These are phyloP conservation scores for Aspergillus aculeatinus DNA, from an alignment of 2,329 filamentous ascomycete genomes.

Conservation along the genomic window DNA sequence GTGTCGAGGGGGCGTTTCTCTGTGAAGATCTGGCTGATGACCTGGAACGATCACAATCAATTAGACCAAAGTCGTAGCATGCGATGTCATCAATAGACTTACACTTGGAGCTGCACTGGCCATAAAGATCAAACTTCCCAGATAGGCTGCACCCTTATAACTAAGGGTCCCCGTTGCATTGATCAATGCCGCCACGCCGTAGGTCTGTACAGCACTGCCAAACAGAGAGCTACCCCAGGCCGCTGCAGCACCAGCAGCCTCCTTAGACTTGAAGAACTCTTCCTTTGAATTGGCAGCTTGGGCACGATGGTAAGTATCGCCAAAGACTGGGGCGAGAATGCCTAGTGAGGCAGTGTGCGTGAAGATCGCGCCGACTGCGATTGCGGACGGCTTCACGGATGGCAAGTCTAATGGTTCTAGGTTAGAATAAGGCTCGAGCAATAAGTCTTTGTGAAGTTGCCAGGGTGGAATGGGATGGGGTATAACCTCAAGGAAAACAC, in stretches of 20 bases:
- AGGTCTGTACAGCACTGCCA: conserved; percentile 84
- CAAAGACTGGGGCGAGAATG: conserved; percentile 84
- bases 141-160: conserved; percentile 96
- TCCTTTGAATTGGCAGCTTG: conserved; percentile 91
- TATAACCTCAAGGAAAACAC: conserved; percentile 24
- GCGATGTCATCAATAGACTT: conserved; percentile 42
- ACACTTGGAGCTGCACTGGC: conserved; percentile 85
- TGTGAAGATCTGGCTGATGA: conserved; percentile 80
- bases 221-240: conserved; percentile 88
- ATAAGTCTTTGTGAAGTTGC: too few relatives aligned
- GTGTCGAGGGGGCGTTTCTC: conserved; percentile 93
- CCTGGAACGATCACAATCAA: conserved; percentile 52
- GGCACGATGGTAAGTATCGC: conserved; percentile 89
- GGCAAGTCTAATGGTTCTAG: conserved; percentile 57
- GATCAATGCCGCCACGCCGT: conserved; percentile 84
- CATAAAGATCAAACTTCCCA: conserved; percentile 87
- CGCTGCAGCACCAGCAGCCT: conserved; percentile 81
- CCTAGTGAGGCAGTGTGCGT: conserved; percentile 89
- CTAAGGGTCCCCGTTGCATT: conserved; percentile 92
- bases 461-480: too few relatives aligned
- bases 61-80: background rate
- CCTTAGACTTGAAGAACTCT: conserved; percentile 92
- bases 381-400: conserved; percentile 94
- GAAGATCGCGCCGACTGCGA: conserved; percentile 93
- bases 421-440: too few relatives aligned